These are phyloP conservation scores for Ophiostoma populinum DNA, from an alignment of 2,329 filamentous ascomycete genomes.

Conservation along the genomic window DNA sequence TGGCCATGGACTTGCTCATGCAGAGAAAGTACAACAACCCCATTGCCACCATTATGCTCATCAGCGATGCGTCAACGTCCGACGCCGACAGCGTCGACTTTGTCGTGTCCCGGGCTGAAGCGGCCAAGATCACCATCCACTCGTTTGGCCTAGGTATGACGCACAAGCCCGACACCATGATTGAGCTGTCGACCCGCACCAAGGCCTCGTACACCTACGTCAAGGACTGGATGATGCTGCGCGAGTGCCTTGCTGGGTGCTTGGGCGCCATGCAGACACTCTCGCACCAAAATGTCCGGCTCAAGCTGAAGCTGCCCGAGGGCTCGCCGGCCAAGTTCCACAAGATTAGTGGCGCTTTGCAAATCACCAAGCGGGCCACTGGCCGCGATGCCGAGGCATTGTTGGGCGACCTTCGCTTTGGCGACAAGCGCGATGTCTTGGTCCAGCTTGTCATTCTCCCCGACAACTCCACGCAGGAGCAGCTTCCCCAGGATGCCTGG, in stretches of 20 bases:
- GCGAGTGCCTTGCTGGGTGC: constrained; percentile 87
- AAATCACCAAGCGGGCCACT: constrained; percentile 90
- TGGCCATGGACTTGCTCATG: constrained; percentile 97
- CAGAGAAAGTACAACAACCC: constrained; percentile 92
- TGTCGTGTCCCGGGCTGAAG: constrained; percentile 88
- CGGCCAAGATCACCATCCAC: constrained; percentile 91
- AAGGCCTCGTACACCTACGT: constrained; percentile 97
- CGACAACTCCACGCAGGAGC: constrained; percentile 66
- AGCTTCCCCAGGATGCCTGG: constrained; percentile 85
- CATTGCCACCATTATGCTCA: constrained; percentile 85
- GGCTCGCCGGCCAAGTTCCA: constrained; percentile 96
- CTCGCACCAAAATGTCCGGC: constrained; percentile 96
- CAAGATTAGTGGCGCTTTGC: constrained; percentile 91
- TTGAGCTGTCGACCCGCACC: constrained; percentile 84
- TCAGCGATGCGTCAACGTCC: constrained; percentile 90
- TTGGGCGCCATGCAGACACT: constrained; percentile 80
- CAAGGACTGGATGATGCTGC: constrained; percentile 99
- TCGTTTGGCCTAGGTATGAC: constrained; percentile 93
- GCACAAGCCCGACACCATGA: constrained; percentile 97
- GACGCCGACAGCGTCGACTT: constrained; percentile 95
- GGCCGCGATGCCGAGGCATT: constrained; percentile 87
- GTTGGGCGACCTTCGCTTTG: constrained; percentile 81
- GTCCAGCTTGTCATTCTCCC: constrained; percentile 87
- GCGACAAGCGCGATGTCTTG: constrained; percentile 83
- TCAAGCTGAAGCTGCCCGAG: constrained; percentile 85